Evolutionary conservation across 805 yeast genomes (phyloP).

Genomic region (Torulaspora franciscae): DNA sequence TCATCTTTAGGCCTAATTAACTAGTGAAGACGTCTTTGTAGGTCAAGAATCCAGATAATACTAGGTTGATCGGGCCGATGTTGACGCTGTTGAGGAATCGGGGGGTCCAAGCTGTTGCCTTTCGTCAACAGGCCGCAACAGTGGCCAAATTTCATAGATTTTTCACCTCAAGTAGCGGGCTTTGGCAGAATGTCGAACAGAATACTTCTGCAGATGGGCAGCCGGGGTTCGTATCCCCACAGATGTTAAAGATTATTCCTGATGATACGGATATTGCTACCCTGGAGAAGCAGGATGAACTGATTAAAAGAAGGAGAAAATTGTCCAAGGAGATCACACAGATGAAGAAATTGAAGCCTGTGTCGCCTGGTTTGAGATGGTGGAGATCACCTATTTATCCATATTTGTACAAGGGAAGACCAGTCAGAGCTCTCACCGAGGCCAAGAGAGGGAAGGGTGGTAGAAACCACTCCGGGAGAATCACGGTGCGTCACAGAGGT

Average conservation of each 20-base stretch:
- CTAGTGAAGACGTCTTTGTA: background rate
- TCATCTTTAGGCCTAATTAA: background rate
- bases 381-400: conserved; percentile 82
- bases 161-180: conserved; percentile 8
- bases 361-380: conserved; percentile 86
- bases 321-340: conserved; percentile 64
- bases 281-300: conserved; percentile 72
- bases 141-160: conserved; percentile 3
- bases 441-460: conserved; percentile 75
- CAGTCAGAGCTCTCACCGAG: conserved; percentile 68
- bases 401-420: conserved; percentile 81
- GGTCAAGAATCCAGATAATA: background rate
- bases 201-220: conserved; percentile 1
- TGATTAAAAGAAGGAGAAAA: conserved; percentile 66
- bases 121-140: background rate
- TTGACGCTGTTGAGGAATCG: conserved; percentile 3
- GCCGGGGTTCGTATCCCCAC: conserved; percentile 17
- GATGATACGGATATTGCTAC: conserved; percentile 54
- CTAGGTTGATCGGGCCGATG: conserved; percentile 3
- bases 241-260: conserved; percentile 38
- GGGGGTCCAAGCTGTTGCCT: background rate
- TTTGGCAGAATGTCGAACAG: conserved; percentile 8
- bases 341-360: conserved; percentile 71
- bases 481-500: conserved; percentile 92
- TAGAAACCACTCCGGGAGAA: conserved; percentile 81